phyloP scores from a whole-genome alignment of 2,329 filamentous ascomycete species.

The Lachnellula willkommii region DNA sequence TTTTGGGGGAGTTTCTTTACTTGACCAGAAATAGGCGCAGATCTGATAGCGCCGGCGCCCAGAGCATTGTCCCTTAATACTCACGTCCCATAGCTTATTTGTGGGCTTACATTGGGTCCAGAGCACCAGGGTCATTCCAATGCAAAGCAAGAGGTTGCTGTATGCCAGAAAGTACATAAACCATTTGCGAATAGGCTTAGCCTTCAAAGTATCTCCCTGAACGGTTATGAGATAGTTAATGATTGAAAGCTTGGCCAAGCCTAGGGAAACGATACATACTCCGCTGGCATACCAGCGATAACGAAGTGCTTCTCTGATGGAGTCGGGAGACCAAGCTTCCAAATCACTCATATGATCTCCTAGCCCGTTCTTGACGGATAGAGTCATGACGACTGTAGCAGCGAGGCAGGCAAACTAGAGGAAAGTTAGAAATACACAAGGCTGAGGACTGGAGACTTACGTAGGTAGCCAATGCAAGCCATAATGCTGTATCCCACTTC shows the following conservation, averaged over 20 bases:
- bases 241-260: neutral
- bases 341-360: neutral
- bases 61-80: neutral
- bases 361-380: neutral
- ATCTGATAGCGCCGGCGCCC: neutral
- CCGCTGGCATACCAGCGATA: neutral
- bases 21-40: neutral
- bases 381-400: neutral
- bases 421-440: neutral
- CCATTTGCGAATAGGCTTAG: neutral
- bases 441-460: neutral
- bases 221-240: neutral
- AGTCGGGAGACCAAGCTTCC: neutral
- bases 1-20: neutral
- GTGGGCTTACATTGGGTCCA: neutral
- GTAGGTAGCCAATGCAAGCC: neutral
- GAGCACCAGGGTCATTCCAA: neutral
- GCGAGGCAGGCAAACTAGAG: neutral
- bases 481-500: neutral
- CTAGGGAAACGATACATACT: neutral
- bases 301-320: neutral
- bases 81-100: neutral
- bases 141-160: neutral
- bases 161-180: neutral
- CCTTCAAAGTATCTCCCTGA: neutral